Evolutionary conservation across 495 filamentous ascomycete genomes (phyloP).

Genomic region (Hyaloscypha hepaticicola): DNA sequence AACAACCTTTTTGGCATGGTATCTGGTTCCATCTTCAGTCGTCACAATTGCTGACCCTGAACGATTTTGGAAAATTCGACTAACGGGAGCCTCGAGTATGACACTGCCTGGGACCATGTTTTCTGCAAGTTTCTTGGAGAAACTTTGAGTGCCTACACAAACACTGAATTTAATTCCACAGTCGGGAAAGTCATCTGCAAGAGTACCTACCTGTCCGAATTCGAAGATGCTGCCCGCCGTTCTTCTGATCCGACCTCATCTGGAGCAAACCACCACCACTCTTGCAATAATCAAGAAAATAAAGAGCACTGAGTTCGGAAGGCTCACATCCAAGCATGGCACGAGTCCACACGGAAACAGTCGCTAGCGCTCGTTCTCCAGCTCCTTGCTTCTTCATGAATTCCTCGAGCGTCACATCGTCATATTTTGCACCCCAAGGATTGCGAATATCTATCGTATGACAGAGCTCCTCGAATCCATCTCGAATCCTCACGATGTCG

Average conservation of each 20-base stretch:
- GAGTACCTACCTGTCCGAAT: constrained; percentile 14
- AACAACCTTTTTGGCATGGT: constrained; percentile 40
- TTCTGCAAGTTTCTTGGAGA: constrained; percentile 34
- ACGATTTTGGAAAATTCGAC: constrained; percentile 13
- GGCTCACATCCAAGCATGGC: constrained; percentile 37
- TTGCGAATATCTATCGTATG: not conserved
- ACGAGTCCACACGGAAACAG: constrained; percentile 22
- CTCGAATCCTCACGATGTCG: not conserved
- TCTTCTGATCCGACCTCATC: constrained; percentile 41
- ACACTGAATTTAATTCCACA: not conserved
- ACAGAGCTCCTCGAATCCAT: not conserved
- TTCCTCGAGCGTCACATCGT: constrained; percentile 26
- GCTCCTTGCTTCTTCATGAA: constrained; percentile 34
- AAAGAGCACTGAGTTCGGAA: constrained; percentile 44
- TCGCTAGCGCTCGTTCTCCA: constrained; percentile 28
- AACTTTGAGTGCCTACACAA: constrained; percentile 36
- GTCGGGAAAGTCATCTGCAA: not conserved
- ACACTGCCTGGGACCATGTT: constrained; percentile 27
- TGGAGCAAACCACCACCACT: constrained; percentile 43
- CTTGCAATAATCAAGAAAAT: constrained; percentile 50
- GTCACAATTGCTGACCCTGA: constrained; percentile 16
- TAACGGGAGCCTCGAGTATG: constrained; percentile 31
- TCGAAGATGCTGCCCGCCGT: constrained; percentile 47
- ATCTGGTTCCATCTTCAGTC: constrained; percentile 8
- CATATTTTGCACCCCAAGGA: not conserved